Conservation (phyloP, 2,329 filamentous ascomycete genomes). For the Aspergillus tanneri region DNA sequence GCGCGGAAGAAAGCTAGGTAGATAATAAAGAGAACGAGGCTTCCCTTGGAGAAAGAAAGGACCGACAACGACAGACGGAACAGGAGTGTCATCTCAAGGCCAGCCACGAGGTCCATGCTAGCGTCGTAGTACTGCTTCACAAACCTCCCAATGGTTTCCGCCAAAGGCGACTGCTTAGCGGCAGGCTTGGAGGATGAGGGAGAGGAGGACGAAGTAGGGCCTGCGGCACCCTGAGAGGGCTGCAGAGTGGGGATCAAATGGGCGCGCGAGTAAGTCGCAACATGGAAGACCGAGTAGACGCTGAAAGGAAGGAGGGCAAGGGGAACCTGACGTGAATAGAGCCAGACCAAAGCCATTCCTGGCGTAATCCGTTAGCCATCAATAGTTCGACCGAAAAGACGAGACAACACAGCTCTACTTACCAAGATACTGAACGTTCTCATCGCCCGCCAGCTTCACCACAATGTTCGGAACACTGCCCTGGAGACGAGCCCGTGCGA, state of each 20-base stretch:
- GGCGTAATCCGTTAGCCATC: conserved; percentile 14
- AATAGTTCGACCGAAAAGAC: not conserved
- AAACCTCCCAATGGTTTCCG: conserved; percentile 84
- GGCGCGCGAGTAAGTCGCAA: conserved; percentile 91
- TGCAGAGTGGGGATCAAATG: conserved; percentile 86
- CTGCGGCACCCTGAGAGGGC: conserved; percentile 55
- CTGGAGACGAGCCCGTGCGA: conserved; percentile 75
- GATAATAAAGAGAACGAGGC: conserved; percentile 80
- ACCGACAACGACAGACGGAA: conserved; percentile 77
- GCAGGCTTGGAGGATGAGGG: conserved; percentile 53
- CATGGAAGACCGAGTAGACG: conserved; percentile 98
- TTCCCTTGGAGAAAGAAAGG: conserved; percentile 83
- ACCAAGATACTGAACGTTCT: conserved; percentile 98
- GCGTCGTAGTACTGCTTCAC: conserved; percentile 98
- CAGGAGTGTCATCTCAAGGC: conserved; percentile 85
- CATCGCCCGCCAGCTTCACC: conserved; percentile 72
- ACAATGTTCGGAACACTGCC: conserved; percentile 62
- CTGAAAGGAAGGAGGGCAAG: conserved; percentile 90
- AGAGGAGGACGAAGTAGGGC: conserved; percentile 56
- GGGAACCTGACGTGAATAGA: conserved; percentile 83
- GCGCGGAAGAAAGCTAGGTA: conserved; percentile 94
- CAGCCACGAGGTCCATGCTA: conserved; percentile 89
- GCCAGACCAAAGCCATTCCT: conserved; percentile 96
- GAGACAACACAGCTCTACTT: conserved; percentile 40
- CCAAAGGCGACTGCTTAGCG: conserved; percentile 59